These are phyloP conservation scores for Mallotus repandus DNA, from an alignment of 441 rosid genomes.

Conservation along the genomic window DNA sequence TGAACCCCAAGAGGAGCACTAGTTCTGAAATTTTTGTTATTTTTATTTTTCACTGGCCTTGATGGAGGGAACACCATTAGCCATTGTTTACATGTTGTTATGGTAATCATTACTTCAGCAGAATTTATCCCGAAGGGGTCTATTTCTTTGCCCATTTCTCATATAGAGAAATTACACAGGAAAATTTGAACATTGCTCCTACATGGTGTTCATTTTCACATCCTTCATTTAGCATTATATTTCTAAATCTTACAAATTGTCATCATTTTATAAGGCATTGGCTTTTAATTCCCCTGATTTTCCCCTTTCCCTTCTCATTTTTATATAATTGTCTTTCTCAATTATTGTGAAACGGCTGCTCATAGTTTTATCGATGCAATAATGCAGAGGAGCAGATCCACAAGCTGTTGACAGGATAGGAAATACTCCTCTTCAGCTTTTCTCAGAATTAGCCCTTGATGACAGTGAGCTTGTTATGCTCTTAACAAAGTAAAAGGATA, in stretches of 20 bases:
- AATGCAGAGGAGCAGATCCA: slow-evolving; percentile 86
- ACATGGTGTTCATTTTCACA: neutral
- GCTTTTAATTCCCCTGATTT: neutral
- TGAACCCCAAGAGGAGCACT: no score
- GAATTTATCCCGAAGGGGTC: no score
- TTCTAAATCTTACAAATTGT: neutral
- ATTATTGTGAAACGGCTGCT: slow-evolving; percentile 4
- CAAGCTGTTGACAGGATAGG: slow-evolving; percentile 54
- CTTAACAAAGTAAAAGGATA: slow-evolving; percentile 42
- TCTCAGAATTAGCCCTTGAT: slow-evolving; percentile 45
- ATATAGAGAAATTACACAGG: neutral
- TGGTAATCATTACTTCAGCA: no score
- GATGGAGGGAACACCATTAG: no score
- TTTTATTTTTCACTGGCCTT: no score
- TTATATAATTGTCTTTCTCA: neutral
- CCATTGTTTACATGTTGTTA: no score
- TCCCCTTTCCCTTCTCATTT: neutral
- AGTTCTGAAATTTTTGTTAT: no score
- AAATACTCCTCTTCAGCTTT: slow-evolving; percentile 52
- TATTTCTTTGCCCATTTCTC: no score
- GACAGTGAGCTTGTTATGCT: slow-evolving; percentile 58
- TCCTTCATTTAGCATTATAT: neutral
- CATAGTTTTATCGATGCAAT: slow-evolving; percentile 12
- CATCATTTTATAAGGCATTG: neutral
- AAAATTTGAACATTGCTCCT: neutral